Conservation (phyloP, 73 alveolate species). For the Symbiodinium natans region DNA sequence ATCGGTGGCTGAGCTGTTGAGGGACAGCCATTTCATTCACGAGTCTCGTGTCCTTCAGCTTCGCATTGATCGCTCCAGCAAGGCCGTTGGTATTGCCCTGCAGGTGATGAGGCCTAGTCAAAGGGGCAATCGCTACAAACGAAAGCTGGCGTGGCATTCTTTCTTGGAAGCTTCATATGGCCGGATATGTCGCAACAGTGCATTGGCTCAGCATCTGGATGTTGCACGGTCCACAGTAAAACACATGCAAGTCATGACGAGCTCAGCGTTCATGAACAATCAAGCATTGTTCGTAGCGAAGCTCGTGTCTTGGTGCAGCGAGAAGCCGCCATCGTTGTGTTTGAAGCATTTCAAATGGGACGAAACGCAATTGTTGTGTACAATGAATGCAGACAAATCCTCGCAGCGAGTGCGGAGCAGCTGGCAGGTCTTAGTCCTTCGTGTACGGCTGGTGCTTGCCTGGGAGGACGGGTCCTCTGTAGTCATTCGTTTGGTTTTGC, state of each 20-base stretch:
- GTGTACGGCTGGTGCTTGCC: background rate
- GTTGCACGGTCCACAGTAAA: background rate
- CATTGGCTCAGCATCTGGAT: background rate
- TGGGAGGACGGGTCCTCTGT: background rate
- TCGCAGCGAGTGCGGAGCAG: background rate
- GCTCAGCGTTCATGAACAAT: background rate
- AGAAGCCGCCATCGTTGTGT: background rate
- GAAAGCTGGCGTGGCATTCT: background rate
- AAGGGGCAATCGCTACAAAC: constrained; percentile 20
- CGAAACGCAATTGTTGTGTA: constrained; percentile 19
- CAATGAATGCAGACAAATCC: background rate
- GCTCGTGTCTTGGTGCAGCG: background rate
- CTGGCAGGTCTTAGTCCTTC: constrained; percentile 25
- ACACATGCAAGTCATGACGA: background rate
- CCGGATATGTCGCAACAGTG: background rate
- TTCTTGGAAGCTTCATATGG: background rate
- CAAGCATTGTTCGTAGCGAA: background rate
- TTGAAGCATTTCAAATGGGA: constrained; percentile 26
- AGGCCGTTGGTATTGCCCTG: background rate
- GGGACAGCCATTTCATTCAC: background rate
- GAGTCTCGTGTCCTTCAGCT: constrained; percentile 1
- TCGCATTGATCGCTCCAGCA: background rate
- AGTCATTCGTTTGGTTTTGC: background rate
- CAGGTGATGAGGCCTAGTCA: background rate
- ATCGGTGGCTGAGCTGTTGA: background rate